Conservation (phyloP, 495 filamentous ascomycete species). For the Podospora australis region DNA sequence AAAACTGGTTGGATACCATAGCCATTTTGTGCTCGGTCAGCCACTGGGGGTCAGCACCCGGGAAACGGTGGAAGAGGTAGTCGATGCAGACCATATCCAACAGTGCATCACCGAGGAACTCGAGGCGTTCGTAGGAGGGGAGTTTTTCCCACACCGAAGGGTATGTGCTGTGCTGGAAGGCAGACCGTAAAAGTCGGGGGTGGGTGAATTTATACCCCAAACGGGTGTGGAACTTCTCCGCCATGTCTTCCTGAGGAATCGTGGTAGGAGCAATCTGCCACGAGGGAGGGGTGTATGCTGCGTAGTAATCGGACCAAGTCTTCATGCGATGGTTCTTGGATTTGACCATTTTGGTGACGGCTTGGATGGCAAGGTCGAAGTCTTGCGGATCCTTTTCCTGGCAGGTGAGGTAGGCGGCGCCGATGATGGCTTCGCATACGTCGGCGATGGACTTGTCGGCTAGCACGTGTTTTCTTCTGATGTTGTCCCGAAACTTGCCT, state of each 20-base stretch:
- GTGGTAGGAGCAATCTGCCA: slow-evolving; percentile 60
- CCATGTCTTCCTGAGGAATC: slow-evolving; percentile 60
- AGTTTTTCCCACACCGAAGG: slow-evolving; percentile 62
- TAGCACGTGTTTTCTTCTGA: slow-evolving; percentile 49
- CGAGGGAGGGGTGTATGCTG: slow-evolving; percentile 60
- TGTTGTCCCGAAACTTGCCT: slow-evolving; percentile 43
- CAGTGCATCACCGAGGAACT: slow-evolving; percentile 88
- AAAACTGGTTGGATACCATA: slow-evolving; percentile 96
- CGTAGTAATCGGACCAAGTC: slow-evolving; percentile 64
- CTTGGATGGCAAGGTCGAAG: slow-evolving; percentile 76
- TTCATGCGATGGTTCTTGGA: slow-evolving; percentile 60
- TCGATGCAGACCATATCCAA: slow-evolving; percentile 84
- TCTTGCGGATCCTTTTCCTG: slow-evolving; percentile 33
- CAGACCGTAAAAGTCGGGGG: slow-evolving; percentile 70
- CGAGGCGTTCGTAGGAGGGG: slow-evolving; percentile 85
- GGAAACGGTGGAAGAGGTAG: slow-evolving; percentile 68
- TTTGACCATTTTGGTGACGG: slow-evolving; percentile 71
- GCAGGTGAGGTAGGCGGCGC: slow-evolving; percentile 70
- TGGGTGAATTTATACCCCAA: slow-evolving; percentile 77
- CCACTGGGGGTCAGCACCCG: slow-evolving; percentile 86
- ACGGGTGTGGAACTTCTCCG: slow-evolving; percentile 54
- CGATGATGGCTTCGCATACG: slow-evolving; percentile 92
- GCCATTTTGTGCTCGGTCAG: slow-evolving; percentile 99
- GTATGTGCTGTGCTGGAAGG: slow-evolving; percentile 85
- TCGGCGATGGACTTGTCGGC: slow-evolving; percentile 94